Percentiles rank a stretch among this genome's conserved stretches.
Evolutionary conservation across 352 stramenopile species (phyloP).

Genomic region (Pelagophyceae sp.): DNA sequence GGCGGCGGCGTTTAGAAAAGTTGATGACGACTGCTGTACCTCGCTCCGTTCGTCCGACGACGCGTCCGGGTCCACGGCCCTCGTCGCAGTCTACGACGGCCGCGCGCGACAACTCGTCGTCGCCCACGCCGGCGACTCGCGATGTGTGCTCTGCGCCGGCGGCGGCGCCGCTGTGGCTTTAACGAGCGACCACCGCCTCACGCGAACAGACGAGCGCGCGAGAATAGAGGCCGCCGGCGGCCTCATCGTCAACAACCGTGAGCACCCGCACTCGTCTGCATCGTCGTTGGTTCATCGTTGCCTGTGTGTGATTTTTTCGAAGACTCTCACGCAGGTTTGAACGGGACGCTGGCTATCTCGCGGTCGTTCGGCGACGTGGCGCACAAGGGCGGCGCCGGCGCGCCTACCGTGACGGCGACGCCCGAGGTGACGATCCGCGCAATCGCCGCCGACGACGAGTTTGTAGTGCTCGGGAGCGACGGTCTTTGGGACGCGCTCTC

Average conservation of each 20-base stretch:
- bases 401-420: conserved; percentile 31
- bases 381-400: conserved; percentile 48
- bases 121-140: conserved; percentile 62
- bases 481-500: conserved; percentile 67
- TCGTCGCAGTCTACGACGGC: conserved; percentile 46
- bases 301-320: conserved; percentile 17
- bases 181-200: conserved; percentile 60
- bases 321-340: no score
- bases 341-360: conserved; percentile 69
- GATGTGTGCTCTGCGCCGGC: conserved; percentile 46
- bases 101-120: conserved; percentile 34
- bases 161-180: conserved; percentile 44
- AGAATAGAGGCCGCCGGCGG: conserved; percentile 52
- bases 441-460: conserved; percentile 44
- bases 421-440: conserved; percentile 40
- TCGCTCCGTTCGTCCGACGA: conserved; percentile 55
- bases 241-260: conserved; percentile 61
- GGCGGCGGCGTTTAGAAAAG: conserved; percentile 48
- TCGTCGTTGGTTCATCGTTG: no score
- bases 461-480: conserved; percentile 64
- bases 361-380: conserved; percentile 66
- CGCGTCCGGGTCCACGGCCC: conserved; percentile 63
- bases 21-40: conserved; percentile 60
- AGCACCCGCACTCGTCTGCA: no score
- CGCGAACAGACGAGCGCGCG: conserved; percentile 43